A percentile compares a stretch with the other conserved stretches of the same genome.
Evolutionary conservation across 2,329 filamentous ascomycete species (phyloP).

Genomic region (Pyricularia grisea): DNA sequence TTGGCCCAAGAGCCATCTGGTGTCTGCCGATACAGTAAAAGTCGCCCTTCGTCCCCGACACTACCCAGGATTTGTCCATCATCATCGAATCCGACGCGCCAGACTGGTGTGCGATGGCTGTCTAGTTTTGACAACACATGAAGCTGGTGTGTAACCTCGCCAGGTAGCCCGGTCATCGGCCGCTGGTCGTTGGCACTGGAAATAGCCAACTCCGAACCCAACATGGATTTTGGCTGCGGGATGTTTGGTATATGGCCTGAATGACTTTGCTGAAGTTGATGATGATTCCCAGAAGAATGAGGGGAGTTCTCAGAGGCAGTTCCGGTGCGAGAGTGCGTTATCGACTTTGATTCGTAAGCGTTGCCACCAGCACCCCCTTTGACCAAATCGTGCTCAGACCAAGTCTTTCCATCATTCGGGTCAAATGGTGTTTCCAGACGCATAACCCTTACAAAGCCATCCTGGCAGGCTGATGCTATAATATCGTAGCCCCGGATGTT

Average conservation of each 20-base stretch:
- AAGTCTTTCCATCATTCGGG: constrained; percentile 37
- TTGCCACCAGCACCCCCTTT: constrained; percentile 17
- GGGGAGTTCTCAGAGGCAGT: not conserved
- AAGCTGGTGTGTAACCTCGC: constrained; percentile 54
- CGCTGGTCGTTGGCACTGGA: constrained; percentile 34
- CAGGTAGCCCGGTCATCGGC: constrained; percentile 47
- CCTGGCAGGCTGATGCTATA: constrained; percentile 85
- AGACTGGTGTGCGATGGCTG: constrained; percentile 61
- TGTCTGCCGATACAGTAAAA: constrained; percentile 52
- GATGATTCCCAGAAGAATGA: not conserved
- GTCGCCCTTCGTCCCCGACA: constrained; percentile 65
- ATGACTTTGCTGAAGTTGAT: not conserved
- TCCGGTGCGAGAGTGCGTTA: not conserved
- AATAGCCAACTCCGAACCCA: constrained; percentile 7
- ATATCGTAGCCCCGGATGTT: constrained; percentile 86
- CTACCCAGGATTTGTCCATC: constrained; percentile 65
- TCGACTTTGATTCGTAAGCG: not conserved
- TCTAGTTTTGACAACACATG: constrained; percentile 59
- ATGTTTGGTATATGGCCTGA: not conserved
- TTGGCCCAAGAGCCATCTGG: constrained; percentile 49
- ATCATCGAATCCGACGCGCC: constrained; percentile 61
- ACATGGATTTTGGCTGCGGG: constrained; percentile 1
- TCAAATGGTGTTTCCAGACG: constrained; percentile 55
- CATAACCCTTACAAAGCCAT: constrained; percentile 85
- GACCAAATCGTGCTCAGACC: constrained; percentile 36